Conservation (phyloP, 2,329 filamentous ascomycete species). For the Trichoderma gracile region DNA sequence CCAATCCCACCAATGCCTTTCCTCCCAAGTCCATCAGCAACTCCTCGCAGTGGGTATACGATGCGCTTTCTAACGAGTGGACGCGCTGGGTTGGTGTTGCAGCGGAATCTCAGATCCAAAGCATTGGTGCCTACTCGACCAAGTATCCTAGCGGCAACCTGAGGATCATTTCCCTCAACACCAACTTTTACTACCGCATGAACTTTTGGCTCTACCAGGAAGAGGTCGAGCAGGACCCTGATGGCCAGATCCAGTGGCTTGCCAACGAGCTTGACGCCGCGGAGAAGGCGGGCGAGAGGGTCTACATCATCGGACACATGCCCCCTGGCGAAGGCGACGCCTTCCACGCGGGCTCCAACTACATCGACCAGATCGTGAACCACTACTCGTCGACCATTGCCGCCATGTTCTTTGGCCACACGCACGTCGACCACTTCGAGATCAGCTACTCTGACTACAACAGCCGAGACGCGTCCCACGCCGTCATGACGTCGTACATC, state of each 20-base stretch:
- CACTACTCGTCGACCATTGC: conserved; percentile 57
- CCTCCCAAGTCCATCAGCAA: conserved; percentile 44
- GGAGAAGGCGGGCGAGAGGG: conserved; percentile 53
- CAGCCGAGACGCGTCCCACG: conserved; percentile 44
- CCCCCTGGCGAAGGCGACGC: conserved; percentile 52
- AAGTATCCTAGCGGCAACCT: conserved; percentile 49
- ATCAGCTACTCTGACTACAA: conserved; percentile 54
- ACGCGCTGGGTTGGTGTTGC: conserved; percentile 47
- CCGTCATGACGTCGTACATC: conserved; percentile 55
- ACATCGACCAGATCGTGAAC: conserved; percentile 55
- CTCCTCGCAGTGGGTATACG: conserved; percentile 55
- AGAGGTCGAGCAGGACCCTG: conserved; percentile 50
- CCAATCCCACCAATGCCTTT: conserved; percentile 54
- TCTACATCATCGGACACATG: conserved; percentile 61
- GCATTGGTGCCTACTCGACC: conserved; percentile 53
- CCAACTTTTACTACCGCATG: conserved; percentile 59
- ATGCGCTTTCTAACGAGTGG: conserved; percentile 50
- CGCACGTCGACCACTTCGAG: conserved; percentile 58
- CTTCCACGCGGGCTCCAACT: conserved; percentile 54
- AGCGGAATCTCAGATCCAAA: conserved; percentile 36
- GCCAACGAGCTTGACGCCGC: conserved; percentile 54
- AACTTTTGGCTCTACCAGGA: conserved; percentile 59
- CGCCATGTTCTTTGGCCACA: conserved; percentile 59
- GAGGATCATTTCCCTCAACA: conserved; percentile 60
- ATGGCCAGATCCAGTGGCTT: conserved; percentile 55